These are phyloP conservation scores for Tylopilus vinaceipallidus DNA, from an alignment of 768 basidiomycete genomes.

Conservation along the genomic window DNA sequence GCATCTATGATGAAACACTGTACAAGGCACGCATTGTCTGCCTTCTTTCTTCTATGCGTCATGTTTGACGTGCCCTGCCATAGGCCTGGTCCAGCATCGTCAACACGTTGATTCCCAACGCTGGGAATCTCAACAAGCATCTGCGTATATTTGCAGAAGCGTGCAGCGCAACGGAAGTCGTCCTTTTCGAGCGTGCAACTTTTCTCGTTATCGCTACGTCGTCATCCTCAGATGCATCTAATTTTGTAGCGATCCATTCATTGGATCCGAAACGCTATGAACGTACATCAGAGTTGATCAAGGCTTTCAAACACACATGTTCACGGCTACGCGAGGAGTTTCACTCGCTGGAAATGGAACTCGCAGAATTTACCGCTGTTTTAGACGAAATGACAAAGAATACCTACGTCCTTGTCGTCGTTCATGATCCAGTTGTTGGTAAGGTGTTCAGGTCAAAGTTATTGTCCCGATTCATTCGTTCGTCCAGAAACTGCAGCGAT, in stretches of 20 bases:
- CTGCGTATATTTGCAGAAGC: conserved; percentile 83
- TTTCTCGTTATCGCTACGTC: conserved; percentile 96
- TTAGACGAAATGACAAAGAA: conserved; percentile 92
- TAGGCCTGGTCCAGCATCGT: conserved; percentile 99
- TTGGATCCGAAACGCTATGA: conserved; percentile 76
- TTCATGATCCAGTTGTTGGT: conserved; percentile 89
- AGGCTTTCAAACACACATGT: conserved; percentile 92
- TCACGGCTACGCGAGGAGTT: conserved; percentile 84
- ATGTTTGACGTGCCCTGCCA: conserved; percentile 6
- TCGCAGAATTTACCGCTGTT: conserved; percentile 82
- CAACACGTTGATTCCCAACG: conserved; percentile 94
- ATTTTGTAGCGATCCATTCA: conserved; percentile 38
- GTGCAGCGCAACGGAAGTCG: conserved; percentile 89
- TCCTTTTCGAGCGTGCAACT: conserved; percentile 95
- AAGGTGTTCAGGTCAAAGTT: conserved; percentile 18
- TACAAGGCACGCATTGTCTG: conserved; percentile 64
- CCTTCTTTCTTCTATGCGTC: conserved; percentile 1
- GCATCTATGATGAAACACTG: conserved; percentile 95
- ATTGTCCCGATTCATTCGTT: background rate
- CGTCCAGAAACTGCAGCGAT: conserved; percentile 80
- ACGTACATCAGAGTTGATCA: conserved; percentile 89
- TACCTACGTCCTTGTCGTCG: conserved; percentile 88
- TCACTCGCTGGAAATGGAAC: conserved; percentile 81
- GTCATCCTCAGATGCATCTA: conserved; percentile 39
- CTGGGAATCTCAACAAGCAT: conserved; percentile 82